Evolutionary conservation across 768 basidiomycete genomes (phyloP).

Genomic region (Suillus tomentosus): DNA sequence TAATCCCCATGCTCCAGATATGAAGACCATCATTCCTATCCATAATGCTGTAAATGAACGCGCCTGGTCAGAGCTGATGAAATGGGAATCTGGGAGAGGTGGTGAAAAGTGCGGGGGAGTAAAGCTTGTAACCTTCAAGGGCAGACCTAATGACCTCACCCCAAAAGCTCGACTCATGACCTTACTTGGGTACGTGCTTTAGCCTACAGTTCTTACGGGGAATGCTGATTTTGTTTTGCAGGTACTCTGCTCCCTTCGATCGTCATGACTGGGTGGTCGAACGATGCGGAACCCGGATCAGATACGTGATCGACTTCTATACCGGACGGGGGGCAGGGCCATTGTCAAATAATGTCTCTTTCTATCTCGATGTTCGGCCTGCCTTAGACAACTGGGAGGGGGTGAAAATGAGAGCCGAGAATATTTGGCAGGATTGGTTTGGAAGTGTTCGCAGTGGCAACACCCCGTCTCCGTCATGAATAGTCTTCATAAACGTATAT

Average conservation of each 20-base stretch:
- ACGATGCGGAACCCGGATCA: conserved; percentile 83
- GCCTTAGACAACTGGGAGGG: conserved; percentile 95
- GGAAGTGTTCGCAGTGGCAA: conserved; percentile 23
- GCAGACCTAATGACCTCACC: conserved; percentile 76
- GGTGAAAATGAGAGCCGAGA: conserved; percentile 75
- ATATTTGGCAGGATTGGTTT: conserved; percentile 49
- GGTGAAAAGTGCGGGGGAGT: conserved; percentile 81
- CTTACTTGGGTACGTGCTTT: conserved; percentile 73
- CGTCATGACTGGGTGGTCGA: conserved; percentile 97
- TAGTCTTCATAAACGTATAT: conserved; percentile 14
- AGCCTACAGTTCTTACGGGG: not conserved
- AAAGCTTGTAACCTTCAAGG: conserved; percentile 88
- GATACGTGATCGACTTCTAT: conserved; percentile 99
- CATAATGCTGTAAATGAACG: conserved; percentile 99
- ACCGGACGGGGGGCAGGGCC: conserved; percentile 63
- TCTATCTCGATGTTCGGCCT: conserved; percentile 93
- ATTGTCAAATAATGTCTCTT: conserved; percentile 62
- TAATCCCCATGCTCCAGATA: conserved; percentile 83
- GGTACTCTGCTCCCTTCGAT: conserved; percentile 94
- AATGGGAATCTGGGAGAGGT: conserved; percentile 82
- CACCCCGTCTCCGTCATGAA: conserved; percentile 18
- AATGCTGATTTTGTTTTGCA: conserved; percentile 32
- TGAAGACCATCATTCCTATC: conserved; percentile 95
- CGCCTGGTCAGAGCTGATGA: conserved; percentile 80
- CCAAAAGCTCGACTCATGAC: conserved; percentile 82